A percentile compares a stretch with the other conserved stretches of the same genome.
Conservation (phyloP, 768 basidiomycete species). For the Tylopilus felleus region DNA sequence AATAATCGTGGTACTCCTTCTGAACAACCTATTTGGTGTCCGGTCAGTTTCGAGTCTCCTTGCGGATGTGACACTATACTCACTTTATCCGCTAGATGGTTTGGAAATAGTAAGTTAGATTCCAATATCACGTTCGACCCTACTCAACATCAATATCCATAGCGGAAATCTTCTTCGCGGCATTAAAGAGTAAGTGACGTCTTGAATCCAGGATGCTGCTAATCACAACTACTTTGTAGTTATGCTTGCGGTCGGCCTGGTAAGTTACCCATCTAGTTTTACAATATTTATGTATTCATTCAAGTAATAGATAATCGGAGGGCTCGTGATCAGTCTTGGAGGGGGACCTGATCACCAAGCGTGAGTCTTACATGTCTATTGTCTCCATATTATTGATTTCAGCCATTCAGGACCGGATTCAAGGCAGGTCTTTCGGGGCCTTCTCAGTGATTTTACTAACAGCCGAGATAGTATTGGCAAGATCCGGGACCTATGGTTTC, state of each 20-base stretch:
- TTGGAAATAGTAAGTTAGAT: conserved; percentile 19
- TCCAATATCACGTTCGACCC: not conserved
- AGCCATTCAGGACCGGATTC: conserved; percentile 18
- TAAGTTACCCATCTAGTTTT: not conserved
- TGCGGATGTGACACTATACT: conserved; percentile 32
- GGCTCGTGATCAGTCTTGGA: conserved; percentile 54
- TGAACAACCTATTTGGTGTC: conserved; percentile 48
- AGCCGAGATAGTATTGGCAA: conserved; percentile 18
- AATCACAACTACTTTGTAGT: conserved; percentile 23
- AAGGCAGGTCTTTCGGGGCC: not conserved
- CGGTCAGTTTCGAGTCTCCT: conserved; percentile 38
- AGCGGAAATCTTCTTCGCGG: conserved; percentile 24
- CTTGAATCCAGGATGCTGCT: not conserved
- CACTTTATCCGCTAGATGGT: conserved; percentile 23
- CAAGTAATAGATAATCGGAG: conserved; percentile 30
- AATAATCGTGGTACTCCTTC: conserved; percentile 35
- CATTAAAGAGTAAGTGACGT: conserved; percentile 19
- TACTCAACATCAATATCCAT: conserved; percentile 8
- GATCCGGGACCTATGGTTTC: conserved; percentile 27
- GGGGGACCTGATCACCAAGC: conserved; percentile 52
- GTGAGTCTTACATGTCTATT: conserved; percentile 31
- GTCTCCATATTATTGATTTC: conserved; percentile 13
- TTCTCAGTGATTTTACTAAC: not conserved
- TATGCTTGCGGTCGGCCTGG: conserved; percentile 36
- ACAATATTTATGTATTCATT: not conserved